Evolutionary conservation across 179 eudicot species (phyloP), one percentile per base, ranked within the genome.

Genomic region (Beta corolliflora): DNA sequence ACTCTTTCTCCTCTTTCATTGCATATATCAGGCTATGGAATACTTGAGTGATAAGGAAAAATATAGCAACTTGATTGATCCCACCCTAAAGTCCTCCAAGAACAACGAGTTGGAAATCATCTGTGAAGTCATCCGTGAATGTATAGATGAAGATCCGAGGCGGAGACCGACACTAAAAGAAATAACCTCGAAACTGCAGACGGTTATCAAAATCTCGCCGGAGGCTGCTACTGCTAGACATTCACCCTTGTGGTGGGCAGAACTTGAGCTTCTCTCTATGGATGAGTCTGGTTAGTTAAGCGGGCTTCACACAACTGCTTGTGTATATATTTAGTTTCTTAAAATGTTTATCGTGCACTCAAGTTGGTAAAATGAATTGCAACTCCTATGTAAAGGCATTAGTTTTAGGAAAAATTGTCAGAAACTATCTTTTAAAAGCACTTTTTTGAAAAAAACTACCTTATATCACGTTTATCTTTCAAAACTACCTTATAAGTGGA

Each of bases 231-330:
- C 84, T 18, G 80, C 89, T 14, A 85, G 91, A 68, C 70, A 84
- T 46, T 88, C 91, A 23, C 91, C 89, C 7, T 79, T 88, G 23
- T 88, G 91, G 91, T 88, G 91, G 91, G 90, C 90, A 71, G 90
- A 88, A 81, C 91, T 88, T 46, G 91, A 88, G 81, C 81, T 88
- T 69, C 84, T 88, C 25, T 84, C 89, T n/a, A 58, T 78, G 73
- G 89, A 36, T 36, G 41, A 87, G 23, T 76, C 83, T 55, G 45
- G 81, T 63, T 85, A 50, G 75, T 5, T 50, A 8, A 36, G 41
- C 41, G 41, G 41, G 50, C n/a, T 21, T 71, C 25, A 55, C n/a
- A 67, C 31, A 48, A 48, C 9, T 48, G 9, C 52, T 48, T 48
- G 52, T 61, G 50, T 68, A 54, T 44, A 46, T 31, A 8, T 69